Conservation (phyloP, 2,329 filamentous ascomycete species). For the Penicillium paneum region DNA sequence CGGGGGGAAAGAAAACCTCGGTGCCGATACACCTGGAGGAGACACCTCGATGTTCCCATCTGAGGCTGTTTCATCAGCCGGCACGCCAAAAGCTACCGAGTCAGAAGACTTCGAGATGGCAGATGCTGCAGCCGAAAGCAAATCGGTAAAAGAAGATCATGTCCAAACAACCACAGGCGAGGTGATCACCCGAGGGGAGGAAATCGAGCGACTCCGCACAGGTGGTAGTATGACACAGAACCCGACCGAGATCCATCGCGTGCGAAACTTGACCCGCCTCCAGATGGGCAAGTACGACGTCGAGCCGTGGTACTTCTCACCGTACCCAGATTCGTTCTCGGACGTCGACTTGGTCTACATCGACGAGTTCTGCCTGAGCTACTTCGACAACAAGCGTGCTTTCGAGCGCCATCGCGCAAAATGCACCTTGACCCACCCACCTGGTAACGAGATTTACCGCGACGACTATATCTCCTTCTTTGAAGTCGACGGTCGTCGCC, state of each 20-base stretch:
- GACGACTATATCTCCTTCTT: slow-evolving; percentile 90
- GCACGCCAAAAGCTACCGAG: slow-evolving; percentile 38
- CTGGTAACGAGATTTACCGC: slow-evolving; percentile 96
- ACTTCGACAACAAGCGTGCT: slow-evolving; percentile 77
- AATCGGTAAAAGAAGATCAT: slow-evolving; percentile 38
- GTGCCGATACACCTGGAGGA: slow-evolving; percentile 40
- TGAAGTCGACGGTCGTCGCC: slow-evolving; percentile 94
- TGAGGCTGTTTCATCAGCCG: slow-evolving; percentile 37
- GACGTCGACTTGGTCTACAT: slow-evolving; percentile 91
- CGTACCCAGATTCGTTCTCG: slow-evolving; percentile 85
- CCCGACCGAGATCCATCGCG: slow-evolving; percentile 91
- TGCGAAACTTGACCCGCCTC: slow-evolving; percentile 88
- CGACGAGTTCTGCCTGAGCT: slow-evolving; percentile 93
- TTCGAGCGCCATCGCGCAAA: slow-evolving; percentile 85
- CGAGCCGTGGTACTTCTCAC: slow-evolving; percentile 98
- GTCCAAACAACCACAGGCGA: slow-evolving; percentile 30
- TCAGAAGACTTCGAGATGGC: slow-evolving; percentile 45
- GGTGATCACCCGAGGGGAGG: slow-evolving; percentile 67
- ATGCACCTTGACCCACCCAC: slow-evolving; percentile 86
- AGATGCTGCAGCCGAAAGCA: slow-evolving; percentile 34
- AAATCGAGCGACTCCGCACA: slow-evolving; percentile 93
- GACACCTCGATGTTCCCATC: slow-evolving; percentile 33
- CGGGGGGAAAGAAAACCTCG: slow-evolving; percentile 60
- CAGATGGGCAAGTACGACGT: slow-evolving; percentile 91
- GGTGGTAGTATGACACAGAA: slow-evolving; percentile 99